A percentile compares a stretch with the other conserved stretches of the same genome.
Evolutionary conservation across 495 filamentous ascomycete genomes (phyloP).

Genomic region (Xylaria scruposa): DNA sequence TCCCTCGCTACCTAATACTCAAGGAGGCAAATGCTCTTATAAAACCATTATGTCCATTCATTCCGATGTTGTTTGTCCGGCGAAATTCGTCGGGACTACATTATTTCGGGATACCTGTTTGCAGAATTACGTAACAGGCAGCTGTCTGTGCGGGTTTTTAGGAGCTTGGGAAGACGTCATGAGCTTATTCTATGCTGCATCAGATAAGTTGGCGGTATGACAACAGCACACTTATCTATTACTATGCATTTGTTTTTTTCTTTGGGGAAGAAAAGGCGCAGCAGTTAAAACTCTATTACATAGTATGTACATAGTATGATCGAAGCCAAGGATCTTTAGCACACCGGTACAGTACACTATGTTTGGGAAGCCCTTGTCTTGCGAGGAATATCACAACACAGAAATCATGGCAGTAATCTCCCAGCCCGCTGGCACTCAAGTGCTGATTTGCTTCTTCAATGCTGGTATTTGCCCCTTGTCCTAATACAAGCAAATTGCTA

Average conservation of each 20-base stretch:
- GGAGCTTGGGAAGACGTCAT: conserved; percentile 17
- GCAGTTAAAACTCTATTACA: background rate
- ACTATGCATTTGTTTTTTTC: background rate
- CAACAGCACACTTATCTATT: background rate
- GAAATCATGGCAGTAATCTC: background rate
- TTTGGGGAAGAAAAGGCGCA: background rate
- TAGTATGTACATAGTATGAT: background rate
- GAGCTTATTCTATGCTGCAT: background rate
- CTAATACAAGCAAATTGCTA: background rate
- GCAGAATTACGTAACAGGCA: background rate
- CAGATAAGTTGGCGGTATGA: background rate
- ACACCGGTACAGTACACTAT: background rate
- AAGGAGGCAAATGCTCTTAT: background rate
- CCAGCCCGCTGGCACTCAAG: conserved; percentile 8
- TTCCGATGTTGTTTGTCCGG: background rate
- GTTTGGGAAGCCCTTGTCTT: background rate
- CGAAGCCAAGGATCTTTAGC: background rate
- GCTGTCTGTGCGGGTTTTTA: background rate
- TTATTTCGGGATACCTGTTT: background rate
- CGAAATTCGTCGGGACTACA: background rate
- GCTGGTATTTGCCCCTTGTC: background rate
- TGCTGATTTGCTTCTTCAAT: background rate
- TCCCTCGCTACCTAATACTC: background rate
- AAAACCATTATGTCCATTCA: background rate
- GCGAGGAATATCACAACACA: background rate